Base-by-base conservation (phyloP, 73 alveolate species). In the Paramecium biaurelia region DNA sequence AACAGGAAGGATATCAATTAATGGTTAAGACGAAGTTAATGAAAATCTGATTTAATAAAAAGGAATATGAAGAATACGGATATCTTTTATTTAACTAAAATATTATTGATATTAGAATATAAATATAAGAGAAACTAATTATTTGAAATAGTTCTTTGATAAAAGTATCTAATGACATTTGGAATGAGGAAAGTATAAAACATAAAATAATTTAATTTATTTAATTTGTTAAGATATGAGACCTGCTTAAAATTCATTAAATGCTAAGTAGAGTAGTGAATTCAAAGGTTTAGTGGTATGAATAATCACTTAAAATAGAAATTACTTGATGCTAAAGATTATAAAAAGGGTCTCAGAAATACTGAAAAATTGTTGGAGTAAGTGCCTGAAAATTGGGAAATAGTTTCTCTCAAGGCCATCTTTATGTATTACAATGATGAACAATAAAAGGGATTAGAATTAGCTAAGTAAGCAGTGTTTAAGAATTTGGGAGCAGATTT, bases 401-500 rank as follows among this genome's bases (percentile, higher is more conserved):
- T 95, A 18, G 42, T 87, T 2, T 92, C 97, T 11, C 79, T 95
- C 90, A 74, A 85, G 57, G 97, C 97, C 12, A 58, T 95, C 2
- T 93, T 85, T 90, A 35, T 76, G 70, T 93, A 93, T 85, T 85
- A 95, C 14, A 58, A 63, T 49, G 94, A 92, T 70, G 70, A 49
- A 26, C 85, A 92, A 72, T 53, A 18, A n/a, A 95, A 93, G 70
- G 96, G 95, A 21, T 74, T 42, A 23, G 94, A 89, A 67, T 58
- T 86, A 8, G 94, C 94, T 32, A 95, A 95, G 92, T 67, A 89
- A 92, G 96, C 97, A 11, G 59, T 96, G 38, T 86, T 89, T 82
- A 92, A 85, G 42, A 93, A 96, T 67, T 30, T 96, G 34, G 92
- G 92, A 89, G 95, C 96, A 70, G 93, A 97, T 86, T 96, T 97